These are phyloP conservation scores for Globisporangium spinosum DNA, from an alignment of 352 stramenopile genomes.

Conservation along the genomic window DNA sequence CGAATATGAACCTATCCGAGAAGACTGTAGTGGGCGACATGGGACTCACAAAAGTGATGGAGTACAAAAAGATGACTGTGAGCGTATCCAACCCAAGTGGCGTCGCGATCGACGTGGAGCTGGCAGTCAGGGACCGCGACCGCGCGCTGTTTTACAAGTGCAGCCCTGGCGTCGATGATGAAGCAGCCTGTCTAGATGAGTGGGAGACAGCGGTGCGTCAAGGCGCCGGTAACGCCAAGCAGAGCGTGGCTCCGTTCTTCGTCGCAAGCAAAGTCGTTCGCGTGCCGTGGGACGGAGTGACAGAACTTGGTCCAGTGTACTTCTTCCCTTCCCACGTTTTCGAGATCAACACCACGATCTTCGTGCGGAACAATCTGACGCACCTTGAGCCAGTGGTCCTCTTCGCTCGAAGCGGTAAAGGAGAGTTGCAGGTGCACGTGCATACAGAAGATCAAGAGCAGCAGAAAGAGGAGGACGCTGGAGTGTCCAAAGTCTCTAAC, in stretches of 20 bases:
- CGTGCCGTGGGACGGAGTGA: conserved; percentile 22
- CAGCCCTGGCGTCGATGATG: conserved; percentile 17
- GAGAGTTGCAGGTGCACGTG: conserved; percentile 24
- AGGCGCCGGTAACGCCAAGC: neutral
- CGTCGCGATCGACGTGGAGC: conserved; percentile 42
- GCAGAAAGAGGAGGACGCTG: neutral
- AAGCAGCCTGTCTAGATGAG: conserved; percentile 32
- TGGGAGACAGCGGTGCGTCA: conserved; percentile 23
- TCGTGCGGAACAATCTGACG: conserved; percentile 60
- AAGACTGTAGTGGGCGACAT: conserved; percentile 20
- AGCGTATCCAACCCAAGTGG: conserved; percentile 49
- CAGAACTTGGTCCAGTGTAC: conserved; percentile 53
- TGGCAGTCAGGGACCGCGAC: conserved; percentile 34
- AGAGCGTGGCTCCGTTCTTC: conserved; percentile 32
- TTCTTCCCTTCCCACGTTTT: conserved; percentile 46
- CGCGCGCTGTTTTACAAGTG: conserved; percentile 49
- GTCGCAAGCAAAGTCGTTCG: conserved; percentile 25
- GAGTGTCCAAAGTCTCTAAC: neutral
- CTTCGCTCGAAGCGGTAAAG: conserved; percentile 38
- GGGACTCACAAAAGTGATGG: conserved; percentile 34
- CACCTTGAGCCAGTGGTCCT: conserved; percentile 53
- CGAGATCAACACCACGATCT: conserved; percentile 31
- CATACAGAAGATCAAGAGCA: neutral
- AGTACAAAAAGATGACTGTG: conserved; percentile 26
- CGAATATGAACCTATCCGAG: conserved; percentile 9